Evolutionary conservation across 2,329 filamentous ascomycete species (phyloP).

Genomic region (Fusarium sp.): DNA sequence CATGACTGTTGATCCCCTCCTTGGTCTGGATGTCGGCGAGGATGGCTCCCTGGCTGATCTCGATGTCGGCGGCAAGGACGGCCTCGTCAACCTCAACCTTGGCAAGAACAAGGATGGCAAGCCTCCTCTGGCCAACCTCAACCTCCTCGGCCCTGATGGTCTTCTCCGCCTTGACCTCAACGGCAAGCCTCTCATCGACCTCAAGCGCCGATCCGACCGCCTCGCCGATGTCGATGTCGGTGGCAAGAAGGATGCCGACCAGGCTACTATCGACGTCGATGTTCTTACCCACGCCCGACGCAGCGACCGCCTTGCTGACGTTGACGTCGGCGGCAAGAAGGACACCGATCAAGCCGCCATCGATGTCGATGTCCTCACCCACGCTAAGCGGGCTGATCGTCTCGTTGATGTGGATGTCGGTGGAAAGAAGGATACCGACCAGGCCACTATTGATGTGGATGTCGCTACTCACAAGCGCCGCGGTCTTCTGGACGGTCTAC

Average conservation of each 20-base stretch:
- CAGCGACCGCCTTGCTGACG: conserved; percentile 1
- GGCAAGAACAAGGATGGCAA: conserved; percentile 12
- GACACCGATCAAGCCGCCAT: conserved; percentile 16
- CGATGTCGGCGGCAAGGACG: conserved; percentile 4
- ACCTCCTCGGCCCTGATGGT: conserved; percentile 12
- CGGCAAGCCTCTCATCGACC: conserved; percentile 7
- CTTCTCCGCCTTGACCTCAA: conserved; percentile 16
- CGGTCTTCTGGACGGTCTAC: neutral
- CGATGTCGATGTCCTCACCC: conserved; percentile 17
- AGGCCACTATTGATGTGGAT: conserved; percentile 25
- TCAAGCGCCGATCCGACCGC: conserved; percentile 2
- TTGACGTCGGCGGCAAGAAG: conserved; percentile 12
- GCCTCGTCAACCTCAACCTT: conserved; percentile 17
- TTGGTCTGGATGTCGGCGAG: conserved; percentile 8
- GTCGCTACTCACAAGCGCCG: conserved; percentile 11
- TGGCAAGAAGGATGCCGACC: conserved; percentile 11
- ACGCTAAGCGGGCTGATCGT: neutral
- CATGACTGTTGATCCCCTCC: conserved; percentile 8
- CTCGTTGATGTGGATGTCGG: conserved; percentile 6
- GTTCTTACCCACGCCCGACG: neutral
- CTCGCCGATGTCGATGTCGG: conserved; percentile 5
- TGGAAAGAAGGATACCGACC: conserved; percentile 13
- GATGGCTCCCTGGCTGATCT: conserved; percentile 11
- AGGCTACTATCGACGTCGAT: conserved; percentile 24
- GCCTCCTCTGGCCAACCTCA: conserved; percentile 8